phyloP scores from a whole-genome alignment of 139 green algal species.

The Parachlorella kessleri region DNA sequence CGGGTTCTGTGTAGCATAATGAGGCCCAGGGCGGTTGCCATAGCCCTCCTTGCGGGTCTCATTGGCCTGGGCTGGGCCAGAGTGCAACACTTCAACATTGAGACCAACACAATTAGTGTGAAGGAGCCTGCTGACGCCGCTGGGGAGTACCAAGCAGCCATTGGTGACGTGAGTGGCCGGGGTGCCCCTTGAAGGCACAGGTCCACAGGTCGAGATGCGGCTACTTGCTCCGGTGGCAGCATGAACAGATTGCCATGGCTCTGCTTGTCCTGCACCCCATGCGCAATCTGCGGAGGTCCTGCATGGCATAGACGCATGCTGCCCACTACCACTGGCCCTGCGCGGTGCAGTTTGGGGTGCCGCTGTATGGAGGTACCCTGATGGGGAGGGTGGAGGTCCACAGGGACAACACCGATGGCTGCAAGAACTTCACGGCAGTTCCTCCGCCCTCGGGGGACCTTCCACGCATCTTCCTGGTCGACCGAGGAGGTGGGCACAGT shows the following conservation, averaged over 20 bases:
- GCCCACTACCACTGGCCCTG: no score
- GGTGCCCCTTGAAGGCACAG: no score
- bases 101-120: background rate
- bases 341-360: slow-evolving; percentile 72
- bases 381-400: slow-evolving; percentile 50
- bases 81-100: background rate
- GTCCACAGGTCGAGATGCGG: no score
- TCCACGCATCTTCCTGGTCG: slow-evolving; percentile 50
- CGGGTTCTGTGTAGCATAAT: no score
- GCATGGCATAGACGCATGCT: no score
- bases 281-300: no score
- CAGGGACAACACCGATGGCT: slow-evolving; percentile 36
- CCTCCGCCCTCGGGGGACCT: background rate
- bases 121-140: background rate
- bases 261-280: no score
- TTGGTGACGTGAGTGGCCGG: background rate
- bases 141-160: background rate
- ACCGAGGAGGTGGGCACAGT: slow-evolving; percentile 53
- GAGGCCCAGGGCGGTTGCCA: no score
- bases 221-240: no score
- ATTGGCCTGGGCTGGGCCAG: no score
- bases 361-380: slow-evolving; percentile 69
- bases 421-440: slow-evolving; percentile 20
- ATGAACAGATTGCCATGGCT: no score
- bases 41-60: no score